These are phyloP conservation scores for Fusarium luffae DNA, from an alignment of 2,329 filamentous ascomycete genomes.

Conservation along the genomic window DNA sequence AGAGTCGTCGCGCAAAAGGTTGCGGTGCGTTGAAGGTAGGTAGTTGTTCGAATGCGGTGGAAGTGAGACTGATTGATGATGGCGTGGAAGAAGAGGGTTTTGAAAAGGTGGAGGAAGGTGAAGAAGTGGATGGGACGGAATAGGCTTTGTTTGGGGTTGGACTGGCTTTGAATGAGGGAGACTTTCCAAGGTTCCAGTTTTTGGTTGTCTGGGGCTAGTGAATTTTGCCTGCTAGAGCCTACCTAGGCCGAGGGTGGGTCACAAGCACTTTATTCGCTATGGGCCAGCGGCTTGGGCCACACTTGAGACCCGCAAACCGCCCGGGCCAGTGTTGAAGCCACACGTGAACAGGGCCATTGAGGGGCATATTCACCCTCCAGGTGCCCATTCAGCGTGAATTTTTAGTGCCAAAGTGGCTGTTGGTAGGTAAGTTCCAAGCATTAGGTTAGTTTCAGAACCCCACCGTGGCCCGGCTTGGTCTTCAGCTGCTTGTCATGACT, in stretches of 20 bases:
- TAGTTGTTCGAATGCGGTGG: background rate
- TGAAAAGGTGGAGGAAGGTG: slow-evolving; percentile 35
- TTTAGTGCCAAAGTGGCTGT: slow-evolving; percentile 4
- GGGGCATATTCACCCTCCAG: slow-evolving; percentile 19
- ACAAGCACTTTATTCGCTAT: slow-evolving; percentile 37
- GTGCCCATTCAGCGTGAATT: slow-evolving; percentile 13
- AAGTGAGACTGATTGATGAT: slow-evolving; percentile 1
- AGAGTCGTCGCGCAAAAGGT: background rate
- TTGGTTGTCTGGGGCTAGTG: slow-evolving; percentile 39
- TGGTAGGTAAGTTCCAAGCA: background rate
- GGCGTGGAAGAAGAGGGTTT: slow-evolving; percentile 18
- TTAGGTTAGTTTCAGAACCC: slow-evolving; percentile 10
- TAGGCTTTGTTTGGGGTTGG: slow-evolving; percentile 28
- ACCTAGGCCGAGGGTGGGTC: slow-evolving; percentile 20
- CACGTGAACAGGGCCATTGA: slow-evolving; percentile 25
- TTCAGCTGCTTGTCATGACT: slow-evolving; percentile 24
- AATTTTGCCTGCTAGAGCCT: slow-evolving; percentile 30
- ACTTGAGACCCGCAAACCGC: slow-evolving; percentile 21
- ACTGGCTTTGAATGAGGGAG: slow-evolving; percentile 35
- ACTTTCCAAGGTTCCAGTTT: slow-evolving; percentile 32
- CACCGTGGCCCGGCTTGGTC: slow-evolving; percentile 1
- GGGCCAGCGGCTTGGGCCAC: slow-evolving; percentile 18
- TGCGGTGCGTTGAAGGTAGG: background rate
- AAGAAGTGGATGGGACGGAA: slow-evolving; percentile 30
- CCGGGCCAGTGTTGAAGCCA: slow-evolving; percentile 20